Conservation (phyloP, 129 eudicot species). For the Flaveria trinervia region DNA sequence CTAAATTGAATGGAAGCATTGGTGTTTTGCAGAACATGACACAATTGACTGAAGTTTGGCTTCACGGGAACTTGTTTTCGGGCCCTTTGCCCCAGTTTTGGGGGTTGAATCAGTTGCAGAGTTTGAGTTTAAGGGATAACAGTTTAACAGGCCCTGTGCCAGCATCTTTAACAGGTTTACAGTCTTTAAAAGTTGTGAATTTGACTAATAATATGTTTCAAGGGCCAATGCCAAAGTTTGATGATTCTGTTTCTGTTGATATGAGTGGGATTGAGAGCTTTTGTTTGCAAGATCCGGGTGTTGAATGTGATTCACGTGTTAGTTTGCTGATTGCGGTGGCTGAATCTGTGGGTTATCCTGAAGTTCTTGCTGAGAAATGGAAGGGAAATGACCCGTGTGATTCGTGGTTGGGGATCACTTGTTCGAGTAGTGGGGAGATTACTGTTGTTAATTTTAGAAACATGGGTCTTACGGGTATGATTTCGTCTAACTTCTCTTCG, state of each 20-base stretch:
- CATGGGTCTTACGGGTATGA: slow-evolving; percentile 58
- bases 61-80: slow-evolving; percentile 82
- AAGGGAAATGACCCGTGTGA: slow-evolving; percentile 77
- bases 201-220: slow-evolving; percentile 77
- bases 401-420: slow-evolving; percentile 76
- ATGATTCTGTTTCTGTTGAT: slow-evolving; percentile 49
- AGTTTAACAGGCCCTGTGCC: slow-evolving; percentile 77
- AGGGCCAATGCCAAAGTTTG: slow-evolving; percentile 80
- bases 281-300: slow-evolving; percentile 58
- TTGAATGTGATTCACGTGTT: slow-evolving; percentile 70
- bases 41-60: slow-evolving; percentile 80
- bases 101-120: slow-evolving; percentile 58
- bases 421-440: slow-evolving; percentile 48
- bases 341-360: slow-evolving; percentile 72
- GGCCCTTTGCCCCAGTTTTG: slow-evolving; percentile 69
- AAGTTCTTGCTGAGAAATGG: slow-evolving; percentile 66
- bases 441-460: slow-evolving; percentile 47
- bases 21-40: slow-evolving; percentile 67
- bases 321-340: slow-evolving; percentile 47
- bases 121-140: slow-evolving; percentile 67
- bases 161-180: slow-evolving; percentile 50
- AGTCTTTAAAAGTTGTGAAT: slow-evolving; percentile 53
- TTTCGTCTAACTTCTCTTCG: slow-evolving; percentile 63
- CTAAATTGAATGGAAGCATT: slow-evolving; percentile 62
- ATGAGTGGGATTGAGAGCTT: slow-evolving; percentile 46